Base-by-base conservation (phyloP, 176 grass and related monocot genomes). In the Themeda triandra region DNA sequence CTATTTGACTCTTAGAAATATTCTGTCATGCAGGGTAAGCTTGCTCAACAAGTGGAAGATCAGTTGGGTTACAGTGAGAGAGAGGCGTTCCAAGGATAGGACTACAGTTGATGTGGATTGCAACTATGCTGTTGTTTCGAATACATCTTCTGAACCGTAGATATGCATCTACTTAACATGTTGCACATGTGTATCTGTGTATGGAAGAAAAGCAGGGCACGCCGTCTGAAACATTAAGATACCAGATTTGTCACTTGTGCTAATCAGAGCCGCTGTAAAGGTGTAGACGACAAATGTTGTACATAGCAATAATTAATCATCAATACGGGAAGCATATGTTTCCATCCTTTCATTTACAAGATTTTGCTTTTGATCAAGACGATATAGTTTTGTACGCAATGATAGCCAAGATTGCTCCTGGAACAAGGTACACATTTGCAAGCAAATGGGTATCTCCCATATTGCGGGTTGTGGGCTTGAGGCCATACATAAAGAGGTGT, bases 1-100 rank as follows among this genome's bases (percentile, higher is more conserved):
- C 3, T 19, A 3, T 5, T 44, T 44, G 24, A 28, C 6, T 69
- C 27, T 15, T 6, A 3, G 63, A 39, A 9, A 48, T 39, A 62
- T 46, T 25, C 4, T 78, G 64, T n/a, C 15, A 75, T 74, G 73
- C 84, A 90, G 89, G 54, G 76, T 56, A 76, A 97, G 94, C 66
- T 80, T 92, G 49, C 73, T 93, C 66, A 85, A 82, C 17, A 78
- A 35, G 36, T 92, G 91, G 94, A 90, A 90, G 88, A 32, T 92
- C 67, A 79, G 76, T 19, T 90, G 58, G 85, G 35, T 88, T 60
- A 46, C 76, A 5, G 73, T 91, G 35, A 97, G 75, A 82, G 85
- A 90, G 8, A 71, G 31, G 2, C 79, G 79, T 17, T 92, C 37
- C 29, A 87, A 82, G 11, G 27, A 81, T 44, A 69, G 75, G 17